Base-by-base conservation (phyloP, 805 yeast species). In the Candida argentea region DNA sequence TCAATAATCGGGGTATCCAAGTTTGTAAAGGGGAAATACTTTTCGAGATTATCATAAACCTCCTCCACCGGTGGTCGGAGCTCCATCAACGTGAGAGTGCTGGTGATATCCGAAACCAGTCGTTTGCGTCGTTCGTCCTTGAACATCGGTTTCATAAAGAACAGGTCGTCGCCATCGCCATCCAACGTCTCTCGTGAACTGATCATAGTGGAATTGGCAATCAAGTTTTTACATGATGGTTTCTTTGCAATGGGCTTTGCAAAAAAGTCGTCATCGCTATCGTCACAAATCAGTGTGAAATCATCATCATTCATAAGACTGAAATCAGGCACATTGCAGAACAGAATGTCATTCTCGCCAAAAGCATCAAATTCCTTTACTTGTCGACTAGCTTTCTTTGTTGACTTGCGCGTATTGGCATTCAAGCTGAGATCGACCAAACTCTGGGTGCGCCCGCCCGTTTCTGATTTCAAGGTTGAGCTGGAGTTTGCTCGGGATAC, bases 61-160 rank as follows among this genome's bases (percentile, higher is more conserved):
- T 83, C 93, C 45, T 89, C 97, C 1, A 94, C 80, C 0, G 97
- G 86, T 2, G 99, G 99, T 48, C 99, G 73, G 10, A 91, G 78
- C 5, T 79, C 76, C 84, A 60, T 54, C 4, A 31, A 32, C 37
- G 26, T 38, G 27, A 30, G 32, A 20, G 23, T 32, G 28, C 10
- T 18, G 9, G 20, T 8, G 10, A 8, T 18, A 18, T 18, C 20
- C 7, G 10, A 10, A 8, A 8, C 10, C 14, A 26, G 14, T 20
- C 16, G 21, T 9, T 22, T n/a, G 5, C 13, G 19, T 6, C 16
- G 11, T n/a, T 27, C 23, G 5, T 9, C 9, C 17, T 18, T 18
- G 10, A 7, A 10, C 21, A 32, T 25, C 4, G 40, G 31, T 13
- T 33, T 29, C 39, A 43, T 30, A 17, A 44, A 42, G 20, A 38